Evolutionary conservation across 768 basidiomycete species (phyloP).

Genomic region (Podaxis sp.): DNA sequence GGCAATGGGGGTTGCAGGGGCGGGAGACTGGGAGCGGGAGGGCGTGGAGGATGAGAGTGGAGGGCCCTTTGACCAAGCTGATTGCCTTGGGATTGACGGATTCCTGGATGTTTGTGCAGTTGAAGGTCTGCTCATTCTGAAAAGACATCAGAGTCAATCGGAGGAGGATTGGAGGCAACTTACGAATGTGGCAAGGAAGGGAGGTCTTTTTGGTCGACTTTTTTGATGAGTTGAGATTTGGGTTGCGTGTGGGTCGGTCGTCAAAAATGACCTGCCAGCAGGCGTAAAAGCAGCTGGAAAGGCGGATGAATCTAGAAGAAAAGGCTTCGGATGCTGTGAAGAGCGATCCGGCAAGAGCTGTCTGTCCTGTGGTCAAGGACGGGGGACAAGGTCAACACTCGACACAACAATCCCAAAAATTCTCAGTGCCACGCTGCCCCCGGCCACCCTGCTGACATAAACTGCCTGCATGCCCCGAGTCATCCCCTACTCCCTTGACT

Average conservation of each 20-base stretch:
- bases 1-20: slow-evolving; percentile 50
- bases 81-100: slow-evolving; percentile 73
- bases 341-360: slow-evolving; percentile 43
- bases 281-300: slow-evolving; percentile 68
- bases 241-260: slow-evolving; percentile 73
- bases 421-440: slow-evolving; percentile 10
- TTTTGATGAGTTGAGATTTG: slow-evolving; percentile 51
- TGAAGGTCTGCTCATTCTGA: slow-evolving; percentile 93
- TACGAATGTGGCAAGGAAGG: slow-evolving; percentile 44
- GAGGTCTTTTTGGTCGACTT: slow-evolving; percentile 28
- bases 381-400: slow-evolving; percentile 37
- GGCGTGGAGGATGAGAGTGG: slow-evolving; percentile 63
- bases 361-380: slow-evolving; percentile 41
- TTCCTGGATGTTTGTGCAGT: slow-evolving; percentile 66
- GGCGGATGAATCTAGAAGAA: slow-evolving; percentile 42
- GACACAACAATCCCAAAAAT: slow-evolving; percentile 14
- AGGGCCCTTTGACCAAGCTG: slow-evolving; percentile 91
- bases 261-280: slow-evolving; percentile 91
- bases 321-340: slow-evolving; percentile 41
- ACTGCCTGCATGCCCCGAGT: not conserved
- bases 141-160: slow-evolving; percentile 19
- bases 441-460: slow-evolving; percentile 9
- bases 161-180: slow-evolving; percentile 22
- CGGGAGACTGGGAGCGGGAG: slow-evolving; percentile 79
- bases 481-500: not conserved